phyloP scores from a whole-genome alignment of 2,329 filamentous ascomycete species.

The Botrytis squamosa region DNA sequence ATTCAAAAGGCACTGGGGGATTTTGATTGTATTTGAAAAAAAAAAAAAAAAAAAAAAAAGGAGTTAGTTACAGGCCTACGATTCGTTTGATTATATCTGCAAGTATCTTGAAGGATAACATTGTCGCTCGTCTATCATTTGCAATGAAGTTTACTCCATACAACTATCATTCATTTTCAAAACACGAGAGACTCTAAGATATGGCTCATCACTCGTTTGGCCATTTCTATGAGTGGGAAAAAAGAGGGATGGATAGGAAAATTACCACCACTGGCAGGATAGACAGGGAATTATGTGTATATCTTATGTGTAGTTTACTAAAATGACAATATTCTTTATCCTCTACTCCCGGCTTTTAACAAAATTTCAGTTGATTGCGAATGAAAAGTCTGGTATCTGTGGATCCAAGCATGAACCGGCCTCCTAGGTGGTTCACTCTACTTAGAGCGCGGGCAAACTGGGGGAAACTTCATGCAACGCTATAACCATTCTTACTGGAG shows the following conservation, averaged over 20 bases:
- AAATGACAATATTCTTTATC: neutral
- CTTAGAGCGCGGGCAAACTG: neutral
- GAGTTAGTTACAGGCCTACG: neutral
- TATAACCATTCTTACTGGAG: too few species aligned
- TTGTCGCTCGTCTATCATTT: neutral
- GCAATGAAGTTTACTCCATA: neutral
- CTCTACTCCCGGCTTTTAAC: neutral
- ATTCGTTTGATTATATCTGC: neutral
- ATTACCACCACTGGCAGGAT: neutral
- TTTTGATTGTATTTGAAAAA: too few species aligned
- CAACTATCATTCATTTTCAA: neutral
- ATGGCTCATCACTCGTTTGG: neutral
- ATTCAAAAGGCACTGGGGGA: neutral
- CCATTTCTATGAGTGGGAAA: neutral
- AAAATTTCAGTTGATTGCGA: neutral
- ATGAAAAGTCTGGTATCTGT: neutral
- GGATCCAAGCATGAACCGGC: too few species aligned
- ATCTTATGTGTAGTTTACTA: neutral
- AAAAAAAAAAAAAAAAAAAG: too few species aligned
- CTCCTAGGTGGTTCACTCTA: neutral
- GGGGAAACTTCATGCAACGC: neutral
- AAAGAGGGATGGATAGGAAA: neutral
- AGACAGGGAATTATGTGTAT: neutral
- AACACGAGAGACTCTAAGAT: neutral
- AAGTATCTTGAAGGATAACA: neutral